Percentiles rank a stretch among this genome's conserved stretches.
Evolutionary conservation across 148 eudicot species (phyloP).

Genomic region (Camellia japonica): DNA sequence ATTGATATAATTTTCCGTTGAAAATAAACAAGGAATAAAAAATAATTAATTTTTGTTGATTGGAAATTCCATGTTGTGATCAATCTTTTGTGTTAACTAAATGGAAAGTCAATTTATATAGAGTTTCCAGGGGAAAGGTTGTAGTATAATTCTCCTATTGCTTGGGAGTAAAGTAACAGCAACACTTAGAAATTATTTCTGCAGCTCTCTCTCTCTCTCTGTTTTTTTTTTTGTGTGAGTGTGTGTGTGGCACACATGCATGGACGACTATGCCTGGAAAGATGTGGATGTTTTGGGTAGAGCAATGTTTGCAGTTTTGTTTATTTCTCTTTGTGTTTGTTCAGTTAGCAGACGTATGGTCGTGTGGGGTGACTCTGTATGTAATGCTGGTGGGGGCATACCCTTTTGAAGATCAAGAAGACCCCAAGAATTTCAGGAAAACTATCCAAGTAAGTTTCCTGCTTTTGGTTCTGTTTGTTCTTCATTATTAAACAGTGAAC

Average conservation of each 20-base stretch:
- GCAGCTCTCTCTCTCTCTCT: no score
- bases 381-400: conserved; percentile 88
- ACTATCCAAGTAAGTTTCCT: conserved; percentile 62
- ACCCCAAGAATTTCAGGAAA: conserved; percentile 82
- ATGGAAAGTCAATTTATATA: background rate
- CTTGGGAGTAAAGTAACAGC: background rate
- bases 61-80: background rate
- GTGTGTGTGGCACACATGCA: background rate
- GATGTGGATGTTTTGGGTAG: background rate
- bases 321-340: conserved; percentile 6
- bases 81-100: background rate
- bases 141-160: background rate
- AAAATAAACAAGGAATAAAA: no score
- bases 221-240: no score
- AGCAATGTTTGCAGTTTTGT: background rate
- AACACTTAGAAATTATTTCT: background rate
- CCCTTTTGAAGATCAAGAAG: conserved; percentile 85
- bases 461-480: background rate
- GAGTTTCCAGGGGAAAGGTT: background rate
- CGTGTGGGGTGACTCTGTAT: conserved; percentile 82
- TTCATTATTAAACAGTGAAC: background rate
- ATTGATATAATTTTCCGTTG: no score
- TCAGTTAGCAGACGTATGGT: conserved; percentile 85
- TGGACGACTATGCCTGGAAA: no score
- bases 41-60: background rate